phyloP scores from a whole-genome alignment of 140 eudicot species.

The Cichorium intybus region DNA sequence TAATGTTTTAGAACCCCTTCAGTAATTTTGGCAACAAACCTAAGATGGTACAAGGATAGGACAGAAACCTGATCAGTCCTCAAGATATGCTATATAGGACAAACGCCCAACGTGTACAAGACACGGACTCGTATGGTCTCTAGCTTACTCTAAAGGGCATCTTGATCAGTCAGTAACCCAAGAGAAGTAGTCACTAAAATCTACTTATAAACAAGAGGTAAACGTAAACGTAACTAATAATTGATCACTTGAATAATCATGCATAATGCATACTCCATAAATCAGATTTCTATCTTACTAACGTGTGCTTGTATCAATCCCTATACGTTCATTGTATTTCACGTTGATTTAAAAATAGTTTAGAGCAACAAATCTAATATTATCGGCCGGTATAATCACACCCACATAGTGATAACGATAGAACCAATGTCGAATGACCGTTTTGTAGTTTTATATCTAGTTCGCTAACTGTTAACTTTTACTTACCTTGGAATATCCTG shows the following conservation, averaged over 20 bases:
- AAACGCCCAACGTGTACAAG: no score
- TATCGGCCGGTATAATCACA: background rate
- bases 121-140: no score
- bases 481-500: conserved; percentile 4
- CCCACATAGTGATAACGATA: background rate
- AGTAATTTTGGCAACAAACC: background rate
- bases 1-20: background rate
- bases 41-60: background rate
- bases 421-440: background rate
- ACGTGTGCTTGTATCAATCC: background rate
- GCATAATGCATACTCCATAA: background rate
- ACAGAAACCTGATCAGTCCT: no score
- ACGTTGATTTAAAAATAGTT: background rate
- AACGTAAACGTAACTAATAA: no score
- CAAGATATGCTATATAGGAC: no score
- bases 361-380: background rate
- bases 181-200: no score
- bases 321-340: background rate
- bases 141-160: background rate
- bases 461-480: background rate
- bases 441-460: background rate
- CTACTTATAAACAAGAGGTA: no score
- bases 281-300: background rate
- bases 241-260: background rate
- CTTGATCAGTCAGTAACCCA: no score